Base-by-base conservation (phyloP, 805 yeast species). In the Metschnikowia lochheadii region DNA sequence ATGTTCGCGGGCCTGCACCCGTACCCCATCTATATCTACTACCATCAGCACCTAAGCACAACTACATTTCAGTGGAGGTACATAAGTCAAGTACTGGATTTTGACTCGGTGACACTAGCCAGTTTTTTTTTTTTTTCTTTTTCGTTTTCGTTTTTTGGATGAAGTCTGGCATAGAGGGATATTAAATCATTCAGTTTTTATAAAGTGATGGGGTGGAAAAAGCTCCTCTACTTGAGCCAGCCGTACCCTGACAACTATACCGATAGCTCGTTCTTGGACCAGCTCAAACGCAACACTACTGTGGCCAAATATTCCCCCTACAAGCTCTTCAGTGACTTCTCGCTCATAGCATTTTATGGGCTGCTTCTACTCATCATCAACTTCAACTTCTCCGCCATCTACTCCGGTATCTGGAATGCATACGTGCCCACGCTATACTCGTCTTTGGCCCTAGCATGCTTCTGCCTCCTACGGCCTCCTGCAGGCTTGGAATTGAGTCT, bases 161-260 rank as follows among this genome's bases (percentile, higher is more conserved):
- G 1, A 26, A 10, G 11, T 26, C 29, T 26, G 11, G 2, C 13
- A 26, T 26, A 26, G 29, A 26, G 29, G 29, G 29, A 26, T 26
- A 26, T 26, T 26, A 26, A 26, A 10, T 26, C 10, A 26, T 26
- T 26, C 29, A 26, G 3, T 11, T 4, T 26, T 2, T 26, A 10
- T 26, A 10, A 26, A 26, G 29, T 8, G 29, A 26, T 26, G 29
- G 11, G 44, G 20, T 91, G 98, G 98, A 79, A 85, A 60, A 87
- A 94, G 61, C 79, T 90, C 36, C 76, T 92, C 11, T 94, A 96
- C 85, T 78, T 86, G 33, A 78, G 80, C 50, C 97, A 91, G 64
- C 86, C 86, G 13, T 91, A 83, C 62, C 95, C 96, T 0, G 99
- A 92, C 65, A 94, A 91, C 66, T 89, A 88, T 68, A 92, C 96